Base-by-base conservation (phyloP, 495 filamentous ascomycete species). In the Xylaria palmicola region DNA sequence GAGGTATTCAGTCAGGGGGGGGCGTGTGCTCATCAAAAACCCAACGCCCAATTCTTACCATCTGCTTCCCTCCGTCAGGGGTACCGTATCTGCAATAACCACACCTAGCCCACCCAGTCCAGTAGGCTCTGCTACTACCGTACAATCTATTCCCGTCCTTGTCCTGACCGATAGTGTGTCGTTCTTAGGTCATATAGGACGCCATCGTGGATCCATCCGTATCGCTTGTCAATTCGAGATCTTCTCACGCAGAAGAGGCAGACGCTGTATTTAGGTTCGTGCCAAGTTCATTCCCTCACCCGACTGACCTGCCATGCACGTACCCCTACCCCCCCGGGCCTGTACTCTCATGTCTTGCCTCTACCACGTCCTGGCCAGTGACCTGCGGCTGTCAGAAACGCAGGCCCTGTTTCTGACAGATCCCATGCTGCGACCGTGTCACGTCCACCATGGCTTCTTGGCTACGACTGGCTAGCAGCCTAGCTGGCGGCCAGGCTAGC, bases 241-340 rank as follows among this genome's bases (percentile, higher is more conserved):
- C 17, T 40, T 4, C 41, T 36, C n/a, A 6, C 55, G 30, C 41
- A 45, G n/a, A 29, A 54, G 40, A 62, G 30, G 17, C 67, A 69
- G 60, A 62, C 37, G 62, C 58, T 65, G 68, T 68, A 60, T 72
- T n/a, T 68, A 73, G 70, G 74, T 76, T 77, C 71, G 75, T 78
- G 19, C 53, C 74, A 68, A 68, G 55, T 52, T 39, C 56, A 59
- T 65, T 63, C 15, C 48, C 68, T 72, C 70, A 71, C 66, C 72
- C 70, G 68, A 72, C 71, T 59, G 62, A 60, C 64, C 59, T 58
- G 50, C 69, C 62, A 69, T 72, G 62, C 66, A 72, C 60, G 55
- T 61, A 58, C 64, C 64, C 62, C 66, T 65, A 41, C n/a, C 44
- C 43, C 9, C 41, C 41, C 56, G 24, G 24, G 30, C 20, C 51